phyloP scores from a whole-genome alignment of 2,329 filamentous ascomycete genomes.

The Delphinella strobiligena region DNA sequence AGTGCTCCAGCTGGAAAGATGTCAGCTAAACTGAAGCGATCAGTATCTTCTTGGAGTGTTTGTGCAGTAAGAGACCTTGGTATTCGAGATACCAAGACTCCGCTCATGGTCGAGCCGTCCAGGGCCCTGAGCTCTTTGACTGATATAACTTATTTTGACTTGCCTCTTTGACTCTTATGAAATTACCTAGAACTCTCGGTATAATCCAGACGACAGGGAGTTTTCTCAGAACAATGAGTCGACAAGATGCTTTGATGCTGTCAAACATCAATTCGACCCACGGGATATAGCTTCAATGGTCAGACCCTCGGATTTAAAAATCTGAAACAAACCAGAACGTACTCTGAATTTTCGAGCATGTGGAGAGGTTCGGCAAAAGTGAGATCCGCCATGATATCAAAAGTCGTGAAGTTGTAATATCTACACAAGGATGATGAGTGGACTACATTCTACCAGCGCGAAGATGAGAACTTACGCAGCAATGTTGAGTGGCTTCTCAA shows the following conservation, averaged over 20 bases:
- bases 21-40: too few relatives aligned
- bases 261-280: conserved; percentile 20
- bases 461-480: too few relatives aligned
- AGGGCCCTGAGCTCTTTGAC: too few relatives aligned
- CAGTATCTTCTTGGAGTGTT: too few relatives aligned
- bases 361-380: conserved; percentile 22
- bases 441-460: too few relatives aligned
- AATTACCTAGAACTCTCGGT: background rate
- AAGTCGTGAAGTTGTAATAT: conserved; percentile 21
- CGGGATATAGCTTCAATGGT: conserved; percentile 20
- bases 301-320: background rate
- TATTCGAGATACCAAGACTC: too few relatives aligned
- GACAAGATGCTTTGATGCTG: conserved; percentile 14
- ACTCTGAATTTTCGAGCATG: conserved; percentile 15
- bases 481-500: conserved; percentile 16
- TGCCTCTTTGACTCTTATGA: background rate
- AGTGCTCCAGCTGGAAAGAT: background rate
- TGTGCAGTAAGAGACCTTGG: too few relatives aligned
- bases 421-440: too few relatives aligned
- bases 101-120: too few relatives aligned
- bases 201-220: background rate
- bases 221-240: background rate
- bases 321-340: too few relatives aligned
- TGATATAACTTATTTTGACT: too few relatives aligned
- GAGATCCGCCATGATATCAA: conserved; percentile 15